phyloP scores from a whole-genome alignment of 257 asterid genomes.

The Lycium ferocissimum region DNA sequence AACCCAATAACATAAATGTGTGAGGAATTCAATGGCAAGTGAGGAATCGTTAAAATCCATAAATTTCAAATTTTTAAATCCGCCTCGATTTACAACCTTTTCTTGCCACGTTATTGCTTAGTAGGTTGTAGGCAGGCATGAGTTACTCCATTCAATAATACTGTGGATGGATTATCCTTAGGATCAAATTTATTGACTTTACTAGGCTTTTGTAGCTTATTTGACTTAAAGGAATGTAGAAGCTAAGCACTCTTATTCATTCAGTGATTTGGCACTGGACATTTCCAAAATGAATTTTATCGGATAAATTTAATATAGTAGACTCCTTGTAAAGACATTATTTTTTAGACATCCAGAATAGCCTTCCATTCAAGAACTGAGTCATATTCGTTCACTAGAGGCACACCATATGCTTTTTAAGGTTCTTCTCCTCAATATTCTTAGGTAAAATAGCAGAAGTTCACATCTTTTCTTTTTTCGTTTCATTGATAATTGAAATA shows the following conservation, averaged over 20 bases:
- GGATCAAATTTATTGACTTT: not conserved
- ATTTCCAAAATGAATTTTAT: not conserved
- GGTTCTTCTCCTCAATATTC: not conserved
- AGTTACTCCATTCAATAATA: not conserved
- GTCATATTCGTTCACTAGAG: not conserved
- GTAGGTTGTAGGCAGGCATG: not conserved
- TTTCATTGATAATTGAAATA: not conserved
- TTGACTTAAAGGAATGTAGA: not conserved
- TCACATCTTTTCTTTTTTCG: not conserved
- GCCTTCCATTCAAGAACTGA: not conserved
- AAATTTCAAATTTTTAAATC: not conserved
- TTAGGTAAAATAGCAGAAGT: not conserved
- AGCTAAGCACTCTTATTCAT: not conserved
- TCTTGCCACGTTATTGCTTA: not conserved
- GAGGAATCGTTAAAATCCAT: not conserved
- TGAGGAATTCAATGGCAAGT: too few relatives aligned
- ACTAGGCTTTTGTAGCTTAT: slow-evolving; percentile 10
- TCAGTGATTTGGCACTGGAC: not conserved
- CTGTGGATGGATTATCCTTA: not conserved
- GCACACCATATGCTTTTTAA: not conserved
- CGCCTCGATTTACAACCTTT: not conserved
- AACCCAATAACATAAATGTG: not conserved
- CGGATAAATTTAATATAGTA: not conserved
- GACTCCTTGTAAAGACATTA: not conserved
- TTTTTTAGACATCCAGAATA: not conserved